Evolutionary conservation across 2,329 filamentous ascomycete species (phyloP).

Genomic region (Orbilia quercus): DNA sequence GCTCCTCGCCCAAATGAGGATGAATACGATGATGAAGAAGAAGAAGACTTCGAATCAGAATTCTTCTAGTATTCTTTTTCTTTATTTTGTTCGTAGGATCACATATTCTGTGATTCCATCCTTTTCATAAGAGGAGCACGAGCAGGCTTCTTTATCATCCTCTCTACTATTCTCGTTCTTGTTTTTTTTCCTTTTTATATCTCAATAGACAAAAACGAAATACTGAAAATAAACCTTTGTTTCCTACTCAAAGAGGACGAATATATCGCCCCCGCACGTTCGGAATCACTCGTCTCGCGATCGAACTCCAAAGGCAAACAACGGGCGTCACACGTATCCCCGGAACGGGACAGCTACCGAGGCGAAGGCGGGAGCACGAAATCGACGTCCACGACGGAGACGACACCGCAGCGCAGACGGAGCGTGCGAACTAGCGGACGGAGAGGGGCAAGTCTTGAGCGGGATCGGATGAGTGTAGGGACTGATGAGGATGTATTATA

Average conservation of each 20-base stretch:
- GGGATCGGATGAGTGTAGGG: conserved; percentile 39
- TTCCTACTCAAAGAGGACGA: conserved; percentile 38
- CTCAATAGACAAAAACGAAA: conserved; percentile 9
- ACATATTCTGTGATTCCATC: conserved; percentile 5
- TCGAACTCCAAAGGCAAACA: conserved; percentile 55
- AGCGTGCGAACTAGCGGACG: conserved; percentile 45
- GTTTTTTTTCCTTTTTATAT: conserved; percentile 17
- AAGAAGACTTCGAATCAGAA: conserved; percentile 38
- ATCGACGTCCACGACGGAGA: conserved; percentile 35
- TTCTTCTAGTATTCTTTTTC: conserved; percentile 36
- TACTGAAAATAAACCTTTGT: conserved; percentile 19
- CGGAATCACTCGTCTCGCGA: conserved; percentile 41
- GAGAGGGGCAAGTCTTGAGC: conserved; percentile 37
- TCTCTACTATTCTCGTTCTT: conserved; percentile 4
- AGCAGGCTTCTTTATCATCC: not conserved
- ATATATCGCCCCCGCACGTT: conserved; percentile 25
- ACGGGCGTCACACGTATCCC: conserved; percentile 50
- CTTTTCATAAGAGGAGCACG: conserved; percentile 23
- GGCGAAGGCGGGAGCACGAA: conserved; percentile 31
- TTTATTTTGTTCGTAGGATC: not conserved
- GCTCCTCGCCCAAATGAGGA: conserved; percentile 11
- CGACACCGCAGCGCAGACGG: conserved; percentile 44
- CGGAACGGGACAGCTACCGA: conserved; percentile 38
- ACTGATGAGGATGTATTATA: conserved; percentile 50
- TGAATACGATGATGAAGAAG: conserved; percentile 27